Conservation (phyloP, 2,329 filamentous ascomycete species). For the Colletotrichum chlorophyti region DNA sequence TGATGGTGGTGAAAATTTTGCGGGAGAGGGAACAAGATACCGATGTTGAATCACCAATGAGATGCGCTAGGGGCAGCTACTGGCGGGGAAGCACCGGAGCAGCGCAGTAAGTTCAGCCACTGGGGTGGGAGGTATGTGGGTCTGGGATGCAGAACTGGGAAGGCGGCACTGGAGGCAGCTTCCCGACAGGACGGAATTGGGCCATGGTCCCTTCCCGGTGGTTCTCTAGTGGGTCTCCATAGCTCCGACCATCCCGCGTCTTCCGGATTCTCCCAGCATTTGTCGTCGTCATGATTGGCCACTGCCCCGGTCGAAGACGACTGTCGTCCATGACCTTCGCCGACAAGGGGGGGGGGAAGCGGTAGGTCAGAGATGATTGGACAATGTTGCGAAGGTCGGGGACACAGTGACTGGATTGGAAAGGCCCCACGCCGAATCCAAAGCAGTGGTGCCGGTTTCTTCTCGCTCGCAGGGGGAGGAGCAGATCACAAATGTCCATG, state of each 20-base stretch:
- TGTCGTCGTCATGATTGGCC: slow-evolving; percentile 1
- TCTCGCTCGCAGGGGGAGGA: slow-evolving; percentile 14
- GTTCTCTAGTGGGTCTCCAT: neutral
- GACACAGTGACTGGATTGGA: neutral
- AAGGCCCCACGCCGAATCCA: slow-evolving; percentile 18
- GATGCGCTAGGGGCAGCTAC: slow-evolving; percentile 6
- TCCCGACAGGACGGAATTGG: slow-evolving; percentile 23
- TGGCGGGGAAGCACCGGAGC: slow-evolving; percentile 15
- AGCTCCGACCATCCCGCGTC: slow-evolving; percentile 11
- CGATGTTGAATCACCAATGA: slow-evolving; percentile 24
- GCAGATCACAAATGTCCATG: too few species aligned
- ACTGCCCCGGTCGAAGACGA: neutral
- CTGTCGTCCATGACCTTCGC: slow-evolving; percentile 23
- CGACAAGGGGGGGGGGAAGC: slow-evolving; percentile 1
- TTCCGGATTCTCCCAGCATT: slow-evolving; percentile 27
- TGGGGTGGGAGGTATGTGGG: neutral
- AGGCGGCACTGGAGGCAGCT: slow-evolving; percentile 14
- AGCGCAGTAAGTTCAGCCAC: neutral
- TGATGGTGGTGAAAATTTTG: slow-evolving; percentile 23
- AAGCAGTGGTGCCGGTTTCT: slow-evolving; percentile 25
- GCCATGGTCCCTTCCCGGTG: slow-evolving; percentile 1
- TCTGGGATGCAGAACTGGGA: neutral
- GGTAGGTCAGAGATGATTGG: too few species aligned
- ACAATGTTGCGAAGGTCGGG: too few species aligned
- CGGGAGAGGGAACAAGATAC: neutral